Evolutionary conservation across 2,329 filamentous ascomycete species (phyloP).

Genomic region (Neonectria magnoliae): DNA sequence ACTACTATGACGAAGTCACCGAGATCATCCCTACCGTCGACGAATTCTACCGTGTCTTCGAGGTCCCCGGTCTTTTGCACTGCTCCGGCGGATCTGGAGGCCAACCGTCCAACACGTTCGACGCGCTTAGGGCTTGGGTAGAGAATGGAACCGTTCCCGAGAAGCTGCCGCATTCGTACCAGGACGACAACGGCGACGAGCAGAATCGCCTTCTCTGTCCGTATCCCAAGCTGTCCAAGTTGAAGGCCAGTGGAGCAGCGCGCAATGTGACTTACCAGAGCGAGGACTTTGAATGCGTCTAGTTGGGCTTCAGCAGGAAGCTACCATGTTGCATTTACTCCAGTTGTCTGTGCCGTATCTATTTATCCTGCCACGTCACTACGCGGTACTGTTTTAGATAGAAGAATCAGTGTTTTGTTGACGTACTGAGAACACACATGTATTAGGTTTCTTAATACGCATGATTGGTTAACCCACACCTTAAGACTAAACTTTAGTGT

Average conservation of each 20-base stretch:
- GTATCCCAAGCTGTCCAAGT: not conserved
- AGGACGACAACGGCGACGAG: not conserved
- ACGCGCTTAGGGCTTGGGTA: constrained; percentile 7
- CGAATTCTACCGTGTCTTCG: constrained; percentile 8
- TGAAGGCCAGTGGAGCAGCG: not conserved
- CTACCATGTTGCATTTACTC: too few relatives aligned
- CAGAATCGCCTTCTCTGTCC: constrained; percentile 6
- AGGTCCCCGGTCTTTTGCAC: constrained; percentile 6
- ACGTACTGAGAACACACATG: too few relatives aligned
- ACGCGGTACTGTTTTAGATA: too few relatives aligned
- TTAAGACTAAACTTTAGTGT: not conserved
- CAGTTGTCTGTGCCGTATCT: too few relatives aligned
- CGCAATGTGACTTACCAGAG: not conserved
- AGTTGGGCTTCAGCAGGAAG: not conserved
- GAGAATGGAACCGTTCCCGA: constrained; percentile 15
- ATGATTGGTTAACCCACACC: too few relatives aligned
- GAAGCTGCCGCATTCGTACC: constrained; percentile 1
- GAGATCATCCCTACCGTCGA: not conserved
- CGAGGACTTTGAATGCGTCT: constrained; percentile 8
- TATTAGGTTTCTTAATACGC: too few relatives aligned
- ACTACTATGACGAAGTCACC: not conserved
- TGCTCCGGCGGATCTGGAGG: constrained; percentile 10
- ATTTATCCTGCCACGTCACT: too few relatives aligned
- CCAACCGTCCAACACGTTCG: constrained; percentile 6
- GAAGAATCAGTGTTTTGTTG: too few relatives aligned